Evolutionary conservation across 352 stramenopile genomes (phyloP), one percentile per base, ranked within the genome.

Genomic region (Salisapilia sapeloensis): DNA sequence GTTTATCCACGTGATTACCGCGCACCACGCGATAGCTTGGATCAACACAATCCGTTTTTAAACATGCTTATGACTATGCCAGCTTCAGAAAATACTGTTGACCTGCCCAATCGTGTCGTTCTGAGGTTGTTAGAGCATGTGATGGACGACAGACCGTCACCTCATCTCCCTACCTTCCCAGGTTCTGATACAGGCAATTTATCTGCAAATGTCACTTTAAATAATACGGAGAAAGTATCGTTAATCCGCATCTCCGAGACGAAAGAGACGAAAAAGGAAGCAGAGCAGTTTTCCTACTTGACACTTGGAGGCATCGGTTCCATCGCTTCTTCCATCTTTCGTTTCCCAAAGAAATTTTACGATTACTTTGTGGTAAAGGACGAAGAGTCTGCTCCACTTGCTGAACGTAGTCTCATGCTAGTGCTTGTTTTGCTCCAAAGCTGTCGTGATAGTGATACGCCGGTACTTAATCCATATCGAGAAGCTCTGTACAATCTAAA

Each of bases 371-470:
- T 79, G 5, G 38, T 55, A 14, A 48, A 43, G 17, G 66, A 77
- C 13, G 56, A 47, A 18, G 56, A 53, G 10, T 46, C 60, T 18
- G 77, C 56, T 21, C 69, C 66, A 2, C 46, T 89, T 15, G 57
- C 60, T 4, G 69, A 89, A 23, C 69, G 72, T 1, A 82, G 69
- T 19, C 55, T 56, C 6, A 35, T 89, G 5, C 16, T 85, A n/a
- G 32, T 85, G 9, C 44, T 85, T 7, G 51, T 82, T 6, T 38
- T 89, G 6, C 46, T 89, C 17, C 64, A 79, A 34, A 78, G 69
- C 33, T 80, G 60, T 34, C 55, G 65, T 35, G 58, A 87, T 29
- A 62, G 44, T 12, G 48, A 50, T 4, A 36, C 46, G n/a, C n/a
- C n/a, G 0, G 35, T 38, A 6, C 53, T 19, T n/a, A 87, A 87